phyloP scores from a whole-genome alignment of 768 basidiomycete species.

The Serpula lacrymans region DNA sequence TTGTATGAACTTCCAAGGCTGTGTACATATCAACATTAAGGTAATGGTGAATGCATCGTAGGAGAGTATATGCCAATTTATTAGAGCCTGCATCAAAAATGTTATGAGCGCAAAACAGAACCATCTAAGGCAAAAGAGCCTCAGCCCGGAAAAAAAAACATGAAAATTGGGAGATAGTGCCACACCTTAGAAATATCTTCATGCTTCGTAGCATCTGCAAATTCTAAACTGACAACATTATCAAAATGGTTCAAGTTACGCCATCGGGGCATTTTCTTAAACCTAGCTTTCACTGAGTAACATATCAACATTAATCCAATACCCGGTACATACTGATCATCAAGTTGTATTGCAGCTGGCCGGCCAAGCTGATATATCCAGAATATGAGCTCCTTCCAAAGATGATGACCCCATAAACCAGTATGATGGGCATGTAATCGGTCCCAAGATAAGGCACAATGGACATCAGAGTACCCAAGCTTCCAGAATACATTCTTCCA shows the following conservation, averaged over 20 bases:
- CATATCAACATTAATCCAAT: background rate
- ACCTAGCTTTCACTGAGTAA: background rate
- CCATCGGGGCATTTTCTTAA: background rate
- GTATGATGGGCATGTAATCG: background rate
- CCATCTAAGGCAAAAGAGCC: constrained; percentile 11
- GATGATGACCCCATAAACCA: background rate
- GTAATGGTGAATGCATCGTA: too few species aligned
- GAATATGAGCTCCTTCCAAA: background rate
- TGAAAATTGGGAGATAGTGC: too few species aligned
- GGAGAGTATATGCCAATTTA: constrained; percentile 18
- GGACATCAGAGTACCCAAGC: background rate
- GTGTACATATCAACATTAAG: too few species aligned
- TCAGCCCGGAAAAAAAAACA: background rate
- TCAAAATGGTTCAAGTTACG: background rate
- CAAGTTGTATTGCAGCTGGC: background rate
- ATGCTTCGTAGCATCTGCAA: constrained; percentile 32
- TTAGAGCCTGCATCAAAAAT: constrained; percentile 11
- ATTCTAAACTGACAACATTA: constrained; percentile 16
- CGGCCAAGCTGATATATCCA: background rate
- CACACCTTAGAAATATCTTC: constrained; percentile 34
- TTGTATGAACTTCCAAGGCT: constrained; percentile 30
- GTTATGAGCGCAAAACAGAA: too few species aligned
- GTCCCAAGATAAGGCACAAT: constrained; percentile 1
- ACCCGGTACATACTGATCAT: background rate
- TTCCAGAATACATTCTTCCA: constrained; percentile 5